Conservation (phyloP, 371 early-diverging fungal species). For the Zychaea mexicana region DNA sequence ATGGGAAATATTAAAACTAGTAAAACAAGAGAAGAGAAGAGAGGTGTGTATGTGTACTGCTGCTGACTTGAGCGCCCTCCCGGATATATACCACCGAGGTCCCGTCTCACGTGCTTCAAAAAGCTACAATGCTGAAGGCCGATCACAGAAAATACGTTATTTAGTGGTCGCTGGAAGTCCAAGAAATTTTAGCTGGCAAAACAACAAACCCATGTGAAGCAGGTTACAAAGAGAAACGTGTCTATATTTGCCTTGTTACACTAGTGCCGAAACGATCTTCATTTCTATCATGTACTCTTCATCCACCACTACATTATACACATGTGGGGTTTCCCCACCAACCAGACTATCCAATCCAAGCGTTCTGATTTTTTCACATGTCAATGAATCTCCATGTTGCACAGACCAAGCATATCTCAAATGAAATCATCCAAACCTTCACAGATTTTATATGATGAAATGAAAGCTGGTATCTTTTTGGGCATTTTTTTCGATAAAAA, state of each 20-base stretch:
- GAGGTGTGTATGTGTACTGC: background rate
- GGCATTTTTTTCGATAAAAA: no score
- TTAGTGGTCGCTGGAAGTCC: background rate
- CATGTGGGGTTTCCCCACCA: background rate
- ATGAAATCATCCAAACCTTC: no score
- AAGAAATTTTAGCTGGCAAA: conserved; percentile 2
- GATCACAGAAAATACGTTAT: background rate
- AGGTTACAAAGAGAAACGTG: conserved; percentile 3
- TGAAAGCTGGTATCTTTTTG: no score
- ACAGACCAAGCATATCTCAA: background rate
- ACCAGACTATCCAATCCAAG: background rate
- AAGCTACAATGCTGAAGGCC: background rate
- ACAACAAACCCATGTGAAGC: background rate
- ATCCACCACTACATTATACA: no score
- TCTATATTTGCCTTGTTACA: background rate
- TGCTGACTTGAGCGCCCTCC: no score
- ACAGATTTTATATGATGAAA: no score
- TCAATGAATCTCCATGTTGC: background rate
- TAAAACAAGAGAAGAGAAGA: no score
- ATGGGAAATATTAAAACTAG: no score
- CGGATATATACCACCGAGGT: background rate
- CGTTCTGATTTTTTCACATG: background rate
- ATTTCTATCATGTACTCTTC: no score
- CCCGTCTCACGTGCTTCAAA: conserved; percentile 1
- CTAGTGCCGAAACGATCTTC: background rate